phyloP scores from a whole-genome alignment of 495 filamentous ascomycete species.

The Xanthoparmelia taractica region DNA sequence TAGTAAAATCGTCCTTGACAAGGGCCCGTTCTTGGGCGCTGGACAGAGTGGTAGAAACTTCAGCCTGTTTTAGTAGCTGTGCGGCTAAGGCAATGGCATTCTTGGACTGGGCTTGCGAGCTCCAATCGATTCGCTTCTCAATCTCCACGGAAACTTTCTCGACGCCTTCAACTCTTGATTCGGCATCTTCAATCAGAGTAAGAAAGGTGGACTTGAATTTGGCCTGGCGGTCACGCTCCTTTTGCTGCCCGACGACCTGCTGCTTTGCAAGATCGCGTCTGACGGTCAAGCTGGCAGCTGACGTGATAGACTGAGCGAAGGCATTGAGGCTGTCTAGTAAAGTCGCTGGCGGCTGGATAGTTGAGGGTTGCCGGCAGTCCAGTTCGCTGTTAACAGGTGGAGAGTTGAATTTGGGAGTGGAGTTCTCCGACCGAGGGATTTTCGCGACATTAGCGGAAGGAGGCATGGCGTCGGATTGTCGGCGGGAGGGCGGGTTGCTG shows the following conservation, averaged over 20 bases:
- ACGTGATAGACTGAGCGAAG: constrained; percentile 8
- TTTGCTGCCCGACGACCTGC: constrained; percentile 2
- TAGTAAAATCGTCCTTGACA: neutral
- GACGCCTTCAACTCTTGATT: constrained; percentile 10
- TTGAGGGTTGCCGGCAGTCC: neutral
- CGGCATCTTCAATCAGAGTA: constrained; percentile 6
- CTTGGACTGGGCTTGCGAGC: neutral
- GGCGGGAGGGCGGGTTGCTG: neutral
- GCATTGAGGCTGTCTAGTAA: neutral
- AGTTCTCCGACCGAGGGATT: constrained; percentile 2
- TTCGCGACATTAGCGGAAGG: neutral
- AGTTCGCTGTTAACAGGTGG: neutral
- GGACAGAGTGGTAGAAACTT: neutral
- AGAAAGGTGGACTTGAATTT: constrained; percentile 1
- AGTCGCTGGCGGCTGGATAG: neutral
- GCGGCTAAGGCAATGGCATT: neutral
- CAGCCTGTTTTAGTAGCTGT: neutral
- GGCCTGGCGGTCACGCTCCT: constrained; percentile 3
- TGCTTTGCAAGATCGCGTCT: constrained; percentile 11
- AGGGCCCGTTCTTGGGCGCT: neutral
- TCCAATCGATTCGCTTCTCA: constrained; percentile 6
- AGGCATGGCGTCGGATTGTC: constrained; percentile 7
- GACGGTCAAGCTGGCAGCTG: constrained; percentile 7
- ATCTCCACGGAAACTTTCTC: constrained; percentile 1
- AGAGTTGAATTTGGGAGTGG: neutral